Percentiles rank a stretch among this genome's conserved stretches.
These are phyloP conservation scores for Piper betle DNA, from an alignment of 164 flowering plant species.

Conservation along the genomic window DNA sequence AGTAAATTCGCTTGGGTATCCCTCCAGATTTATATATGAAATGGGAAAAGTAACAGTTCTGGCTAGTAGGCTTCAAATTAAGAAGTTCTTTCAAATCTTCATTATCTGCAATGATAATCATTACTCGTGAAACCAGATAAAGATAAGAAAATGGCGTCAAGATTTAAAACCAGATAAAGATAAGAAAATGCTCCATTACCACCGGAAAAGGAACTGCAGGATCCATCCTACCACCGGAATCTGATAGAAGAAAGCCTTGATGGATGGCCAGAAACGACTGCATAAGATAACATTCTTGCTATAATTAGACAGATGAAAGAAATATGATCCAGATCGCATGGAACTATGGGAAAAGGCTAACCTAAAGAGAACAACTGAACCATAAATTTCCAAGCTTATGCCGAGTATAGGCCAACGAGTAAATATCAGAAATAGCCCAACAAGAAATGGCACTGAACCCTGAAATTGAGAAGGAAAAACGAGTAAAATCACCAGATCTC, in stretches of 20 bases:
- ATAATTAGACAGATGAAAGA: slow-evolving; percentile 1
- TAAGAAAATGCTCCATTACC: neutral
- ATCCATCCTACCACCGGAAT: slow-evolving; percentile 75
- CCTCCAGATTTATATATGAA: too few relatives aligned
- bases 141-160: too few relatives aligned
- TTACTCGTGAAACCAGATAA: neutral
- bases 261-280: slow-evolving; percentile 69
- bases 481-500: neutral
- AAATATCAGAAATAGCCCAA: slow-evolving; percentile 59
- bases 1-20: too few relatives aligned
- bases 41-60: neutral
- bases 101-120: too few relatives aligned
- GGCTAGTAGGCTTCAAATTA: neutral
- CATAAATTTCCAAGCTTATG: slow-evolving; percentile 56
- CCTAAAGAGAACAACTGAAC: slow-evolving; percentile 56
- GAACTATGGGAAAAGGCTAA: slow-evolving; percentile 17
- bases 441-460: slow-evolving; percentile 60
- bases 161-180: neutral
- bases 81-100: neutral
- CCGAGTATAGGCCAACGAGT: slow-evolving; percentile 80
- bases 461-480: slow-evolving; percentile 15
- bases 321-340: neutral
- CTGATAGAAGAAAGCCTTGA: slow-evolving; percentile 43
- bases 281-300: slow-evolving; percentile 9
- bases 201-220: slow-evolving; percentile 17